Base-by-base conservation (phyloP, 805 yeast species). In the Yamadazyma akitaensis region DNA sequence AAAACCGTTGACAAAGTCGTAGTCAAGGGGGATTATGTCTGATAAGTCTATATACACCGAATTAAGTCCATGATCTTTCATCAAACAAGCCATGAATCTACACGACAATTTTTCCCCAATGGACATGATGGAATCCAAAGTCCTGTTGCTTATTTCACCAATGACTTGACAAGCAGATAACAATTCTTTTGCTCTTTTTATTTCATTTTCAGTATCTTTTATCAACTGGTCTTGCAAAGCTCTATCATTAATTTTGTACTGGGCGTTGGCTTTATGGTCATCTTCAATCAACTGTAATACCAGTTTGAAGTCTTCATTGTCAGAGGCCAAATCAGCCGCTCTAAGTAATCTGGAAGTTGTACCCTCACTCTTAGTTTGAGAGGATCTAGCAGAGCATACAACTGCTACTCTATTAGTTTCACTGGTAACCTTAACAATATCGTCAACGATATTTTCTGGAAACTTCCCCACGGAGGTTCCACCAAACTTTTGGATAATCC, bases 391-490 rank as follows among this genome's bases (percentile, higher is more conserved):
- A 30, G 96, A 86, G 65, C 99, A 94, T 2, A 94, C 99, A 19
- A 92, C 95, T 2, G 96, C 97, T 13, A 91, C 96, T 46, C 84
- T 76, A 54, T 75, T 76, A 40, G 70, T 68, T 34, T 76, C 67
- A 31, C 82, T 71, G 61, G 81, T 88, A 19, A 73, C 79, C 59
- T 81, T 81, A 40, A 94, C 87, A 41, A 94, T 89, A 54, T 89
- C 88, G 49, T 86, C 85, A 24, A 89, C 90, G 46, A 94, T 94
- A 53, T 84, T 79, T 43, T 77, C 82, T 9, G 97, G 88, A 65
- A 94, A 91, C 64, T 94, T 94, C 18, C 99, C 99, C 28, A 94
- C 97, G 40, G 94, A 84, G 13, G 99, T 94, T 44, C 99, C 99
- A 41, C 99, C 99, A 60, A 88, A 94, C 67, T 94, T 94, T 65